Evolutionary conservation across 345 rosid species (phyloP).

Genomic region (Rubroshorea leprosula): DNA sequence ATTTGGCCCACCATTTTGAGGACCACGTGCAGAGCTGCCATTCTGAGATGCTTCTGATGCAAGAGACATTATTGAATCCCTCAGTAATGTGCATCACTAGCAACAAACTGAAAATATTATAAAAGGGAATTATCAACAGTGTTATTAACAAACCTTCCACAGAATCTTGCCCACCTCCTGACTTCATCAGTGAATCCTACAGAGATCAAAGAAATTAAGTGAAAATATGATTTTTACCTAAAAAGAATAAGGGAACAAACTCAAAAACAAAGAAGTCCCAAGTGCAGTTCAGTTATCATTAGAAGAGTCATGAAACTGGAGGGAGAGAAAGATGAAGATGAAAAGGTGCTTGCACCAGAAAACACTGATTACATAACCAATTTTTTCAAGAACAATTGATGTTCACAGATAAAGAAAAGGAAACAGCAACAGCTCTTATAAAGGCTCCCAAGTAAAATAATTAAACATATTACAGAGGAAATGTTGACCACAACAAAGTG

Average conservation of each 20-base stretch:
- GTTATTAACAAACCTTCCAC: constrained; percentile 47
- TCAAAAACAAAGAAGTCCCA: not conserved
- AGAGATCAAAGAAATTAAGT: constrained; percentile 16
- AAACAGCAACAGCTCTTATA: too few relatives aligned
- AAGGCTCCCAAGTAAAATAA: not conserved
- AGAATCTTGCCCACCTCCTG: constrained; percentile 74
- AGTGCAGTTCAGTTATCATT: not conserved
- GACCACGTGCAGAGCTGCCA: constrained; percentile 56
- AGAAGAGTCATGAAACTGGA: not conserved
- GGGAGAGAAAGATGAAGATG: not conserved
- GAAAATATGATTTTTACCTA: constrained; percentile 8
- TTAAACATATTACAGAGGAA: too few relatives aligned
- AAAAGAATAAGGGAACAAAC: not conserved
- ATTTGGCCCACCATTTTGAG: constrained; percentile 64
- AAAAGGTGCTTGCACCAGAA: not conserved
- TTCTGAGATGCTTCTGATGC: constrained; percentile 68
- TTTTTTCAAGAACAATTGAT: not conserved
- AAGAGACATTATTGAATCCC: constrained; percentile 22
- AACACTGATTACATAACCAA: not conserved
- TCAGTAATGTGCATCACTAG: constrained; percentile 12
- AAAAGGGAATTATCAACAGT: not conserved
- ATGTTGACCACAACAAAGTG: not conserved
- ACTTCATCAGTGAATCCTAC: constrained; percentile 65
- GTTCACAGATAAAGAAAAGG: too few relatives aligned
- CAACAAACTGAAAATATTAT: not conserved